Base-by-base conservation (phyloP, 495 filamentous ascomycete genomes). In the Penicillium pulvis region DNA sequence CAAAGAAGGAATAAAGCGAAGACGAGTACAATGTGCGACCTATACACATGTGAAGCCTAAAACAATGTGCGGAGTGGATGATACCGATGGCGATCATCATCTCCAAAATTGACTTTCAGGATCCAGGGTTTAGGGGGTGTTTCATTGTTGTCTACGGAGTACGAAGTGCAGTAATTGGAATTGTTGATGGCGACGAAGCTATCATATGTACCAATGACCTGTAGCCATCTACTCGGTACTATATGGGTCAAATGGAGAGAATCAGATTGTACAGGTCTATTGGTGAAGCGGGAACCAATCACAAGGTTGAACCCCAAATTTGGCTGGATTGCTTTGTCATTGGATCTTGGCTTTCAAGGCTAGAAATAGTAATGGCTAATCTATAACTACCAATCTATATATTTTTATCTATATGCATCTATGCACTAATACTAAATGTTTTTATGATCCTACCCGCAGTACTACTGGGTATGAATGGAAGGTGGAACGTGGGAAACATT, bases 81-180 rank as follows among this genome's bases (percentile, higher is more conserved):
- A 67, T 67, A 53, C 51, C 35, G 30, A 57, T 44, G 61, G 53
- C 43, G 67, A 65, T 69, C 64, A 69, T 69, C 59, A 66, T 53
- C 57, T 60, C 31, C 39, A 39, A 54, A 60, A 55, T 48, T 54
- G 39, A 42, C 46, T 56, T 57, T 57, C 10, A 7, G 23, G 30
- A 56, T 57, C 62, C 62, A 62, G 36, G 61, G 56, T 53, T 65
- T 48, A 14, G 24, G 19, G 10, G 23, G 26, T 8, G 26, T 14
- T 28, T 28, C 42, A 35, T 0, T 47, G 44, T 28, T 16, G 9
- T 23, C 20, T 23, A 23, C 20, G 20, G 20, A 23, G 20, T 2
- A 23, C 20, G 17, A 9, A 10, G 1, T 12, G 16, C 24, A 47
- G 8, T 28, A 16, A 47, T 6, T 16, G 26, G 23, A 28, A 49